Evolutionary conservation across 2,329 filamentous ascomycete species (phyloP), one percentile per base, ranked within the genome.

Genomic region (Claviceps paspali): DNA sequence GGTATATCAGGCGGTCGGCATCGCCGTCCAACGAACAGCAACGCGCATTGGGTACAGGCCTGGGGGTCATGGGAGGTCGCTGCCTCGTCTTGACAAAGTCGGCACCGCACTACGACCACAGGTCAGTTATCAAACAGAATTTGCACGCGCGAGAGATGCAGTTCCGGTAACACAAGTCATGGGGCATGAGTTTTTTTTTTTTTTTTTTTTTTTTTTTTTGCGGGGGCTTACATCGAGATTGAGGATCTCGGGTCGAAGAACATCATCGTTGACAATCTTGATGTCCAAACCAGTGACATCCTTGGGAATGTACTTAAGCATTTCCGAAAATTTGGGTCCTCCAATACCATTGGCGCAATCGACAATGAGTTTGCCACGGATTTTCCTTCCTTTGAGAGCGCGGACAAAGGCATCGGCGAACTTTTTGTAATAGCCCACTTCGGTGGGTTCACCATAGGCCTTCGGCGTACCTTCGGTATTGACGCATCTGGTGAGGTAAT

Each of bases 31-130:
- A 72, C 7, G 88, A 95, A 59, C 83, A 88, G 68, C 78, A 88
- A 41, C 91, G 80, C 45, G 81, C 79, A 38, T 81, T 76, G 2
- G 76, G 69, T 23, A 75, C 70, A 30, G 82, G 82, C 56, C 87
- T 85, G 38, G 85, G 88, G 22, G 67, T 79, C 29, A 82, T 82
- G 36, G 91, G 91, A 41, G 85, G 82, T 45, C 86, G 77, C 65
- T 98, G 91, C 62, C 85, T 85, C 14, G 91, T 96, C 67, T 98
- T 98, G 60, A 98, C 91, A 50, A 76, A 96, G 61, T 98, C 91
- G 53, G 91, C 91, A 58, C 91, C 91, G 53, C 83, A 93, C 76
- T 92, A 27, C 29, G 12, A 32, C 46, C 44, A 35, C 38, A 34
- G 26, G n/a, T 22, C 41, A 35, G 31, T n/a, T n/a, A n/a, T n/a